These are phyloP conservation scores for Phytopythium helicoides DNA, from an alignment of 352 stramenopile genomes.

Conservation along the genomic window DNA sequence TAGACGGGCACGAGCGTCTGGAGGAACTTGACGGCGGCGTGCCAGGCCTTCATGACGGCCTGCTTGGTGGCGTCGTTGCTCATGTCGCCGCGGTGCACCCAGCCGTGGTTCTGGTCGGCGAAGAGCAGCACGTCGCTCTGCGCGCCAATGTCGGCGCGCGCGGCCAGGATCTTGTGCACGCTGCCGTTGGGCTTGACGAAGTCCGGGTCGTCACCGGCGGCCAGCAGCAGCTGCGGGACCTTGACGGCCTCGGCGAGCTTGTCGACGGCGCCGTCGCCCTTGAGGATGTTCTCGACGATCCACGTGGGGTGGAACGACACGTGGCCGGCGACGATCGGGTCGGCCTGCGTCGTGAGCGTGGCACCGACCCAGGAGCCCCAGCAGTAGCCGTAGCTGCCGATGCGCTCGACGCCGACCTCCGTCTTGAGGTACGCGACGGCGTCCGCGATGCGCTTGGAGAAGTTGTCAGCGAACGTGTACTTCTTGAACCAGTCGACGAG, in stretches of 20 bases:
- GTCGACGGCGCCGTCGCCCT: conserved; percentile 62
- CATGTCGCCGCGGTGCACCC: conserved; percentile 82
- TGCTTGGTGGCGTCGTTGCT: conserved; percentile 58
- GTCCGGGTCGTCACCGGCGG: conserved; percentile 65
- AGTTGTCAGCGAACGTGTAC: conserved; percentile 50
- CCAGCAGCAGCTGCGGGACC: conserved; percentile 69
- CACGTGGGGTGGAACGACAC: conserved; percentile 85
- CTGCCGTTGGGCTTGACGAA: conserved; percentile 65
- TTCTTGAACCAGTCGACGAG: conserved; percentile 65
- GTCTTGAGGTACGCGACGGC: conserved; percentile 70
- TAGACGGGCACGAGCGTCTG: conserved; percentile 41
- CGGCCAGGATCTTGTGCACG: conserved; percentile 72
- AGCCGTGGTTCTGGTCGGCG: conserved; percentile 72
- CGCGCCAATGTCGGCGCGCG: conserved; percentile 42
- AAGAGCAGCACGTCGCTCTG: conserved; percentile 69
- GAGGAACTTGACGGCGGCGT: conserved; percentile 58
- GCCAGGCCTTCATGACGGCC: conserved; percentile 62
- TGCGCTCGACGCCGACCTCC: conserved; percentile 49
- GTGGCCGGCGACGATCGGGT: conserved; percentile 54
- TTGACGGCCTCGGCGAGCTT: conserved; percentile 73
- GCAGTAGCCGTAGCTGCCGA: conserved; percentile 83
- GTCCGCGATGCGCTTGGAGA: conserved; percentile 63
- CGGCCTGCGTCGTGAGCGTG: conserved; percentile 37
- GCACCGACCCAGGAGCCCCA: conserved; percentile 78
- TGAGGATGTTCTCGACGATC: conserved; percentile 72